Evolutionary conservation across 2,329 filamentous ascomycete species (phyloP), one percentile per base, ranked within the genome.

Genomic region (Fusarium setosum): DNA sequence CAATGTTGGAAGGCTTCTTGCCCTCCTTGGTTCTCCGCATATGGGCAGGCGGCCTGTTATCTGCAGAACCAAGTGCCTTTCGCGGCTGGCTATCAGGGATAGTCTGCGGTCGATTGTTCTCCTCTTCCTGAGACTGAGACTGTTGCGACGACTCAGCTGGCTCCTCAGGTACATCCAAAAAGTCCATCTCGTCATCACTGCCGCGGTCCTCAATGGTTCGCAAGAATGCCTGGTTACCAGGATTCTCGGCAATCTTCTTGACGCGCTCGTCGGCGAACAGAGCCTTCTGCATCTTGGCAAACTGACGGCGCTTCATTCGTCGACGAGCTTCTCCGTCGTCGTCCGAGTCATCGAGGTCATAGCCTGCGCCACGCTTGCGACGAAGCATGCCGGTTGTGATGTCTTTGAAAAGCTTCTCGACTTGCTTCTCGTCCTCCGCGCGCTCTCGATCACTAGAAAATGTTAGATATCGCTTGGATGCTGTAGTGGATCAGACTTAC

Each of bases 321-420:
- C 92, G 88, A 41, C 89, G 87, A 26, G 91, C 88, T 72, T 95
- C 92, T 17, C 91, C 88, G 65, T 92, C 93, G 69, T 97, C 95
- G 68, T 97, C 95, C 3, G 93, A 95, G 75, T 98, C 96, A 6
- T 93, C 94, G 20, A 97, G 86, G 70, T 95, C 92, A 64, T 94
- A 90, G 70, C 94, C 92, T 74, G 92, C 86, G 63, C 90, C 92
- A 74, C 92, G 90, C 75, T 96, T 95, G 63, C 93, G 90, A 11
- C 94, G 91, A 48, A 99, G 86, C 76, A 89, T 91, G 49, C 96
- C 96, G 12, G 91, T 96, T 5, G 93, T 96, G 71, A 99, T 91
- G 74, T 98, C 95, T 70, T 92, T 94, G 84, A 96, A 93, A 50
- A 99, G 86, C 80, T 96, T 96, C 72, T 94, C 92, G 13, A 97